Evolutionary conservation across 1,284 basidiomycete species (phyloP).

Genomic region (Apiotrichum sp.): DNA sequence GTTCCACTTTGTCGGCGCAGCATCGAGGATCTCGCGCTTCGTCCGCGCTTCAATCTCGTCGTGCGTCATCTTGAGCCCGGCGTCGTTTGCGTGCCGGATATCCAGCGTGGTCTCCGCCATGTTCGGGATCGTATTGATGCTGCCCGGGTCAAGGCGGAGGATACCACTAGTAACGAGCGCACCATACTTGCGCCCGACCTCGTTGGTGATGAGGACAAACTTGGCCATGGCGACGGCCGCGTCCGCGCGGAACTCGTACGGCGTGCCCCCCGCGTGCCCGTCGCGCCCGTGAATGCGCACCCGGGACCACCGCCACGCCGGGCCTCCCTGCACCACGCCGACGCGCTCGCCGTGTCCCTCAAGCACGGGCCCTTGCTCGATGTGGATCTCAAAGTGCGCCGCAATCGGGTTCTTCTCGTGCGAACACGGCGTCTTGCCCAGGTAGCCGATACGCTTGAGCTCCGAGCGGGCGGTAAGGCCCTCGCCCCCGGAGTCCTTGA

Average conservation of each 20-base stretch:
- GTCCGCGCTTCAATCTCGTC: constrained; percentile 7
- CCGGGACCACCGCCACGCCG: constrained; percentile 27
- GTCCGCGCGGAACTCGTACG: constrained; percentile 22
- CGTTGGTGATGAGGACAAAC: constrained; percentile 13
- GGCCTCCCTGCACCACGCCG: constrained; percentile 26
- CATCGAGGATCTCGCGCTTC: constrained; percentile 5
- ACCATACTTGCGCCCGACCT: constrained; percentile 12
- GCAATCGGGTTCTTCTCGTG: constrained; percentile 18
- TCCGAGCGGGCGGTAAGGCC: constrained; percentile 15
- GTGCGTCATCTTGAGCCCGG: constrained; percentile 14
- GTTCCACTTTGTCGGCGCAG: background rate
- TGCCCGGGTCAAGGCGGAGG: constrained; percentile 9
- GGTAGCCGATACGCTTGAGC: constrained; percentile 22
- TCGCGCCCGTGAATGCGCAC: constrained; percentile 22
- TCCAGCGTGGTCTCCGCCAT: constrained; percentile 21
- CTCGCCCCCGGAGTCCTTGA: constrained; percentile 7
- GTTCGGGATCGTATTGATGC: constrained; percentile 21
- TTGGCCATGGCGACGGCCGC: constrained; percentile 14
- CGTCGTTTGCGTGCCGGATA: constrained; percentile 22
- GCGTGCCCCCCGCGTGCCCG: constrained; percentile 28
- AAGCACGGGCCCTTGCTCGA: constrained; percentile 35
- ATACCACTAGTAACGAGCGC: constrained; percentile 23
- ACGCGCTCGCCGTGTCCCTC: constrained; percentile 15
- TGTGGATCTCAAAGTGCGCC: constrained; percentile 37
- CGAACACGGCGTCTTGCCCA: constrained; percentile 14